phyloP scores from a whole-genome alignment of 78 protist species.

The Dictyostelium capitatum region DNA sequence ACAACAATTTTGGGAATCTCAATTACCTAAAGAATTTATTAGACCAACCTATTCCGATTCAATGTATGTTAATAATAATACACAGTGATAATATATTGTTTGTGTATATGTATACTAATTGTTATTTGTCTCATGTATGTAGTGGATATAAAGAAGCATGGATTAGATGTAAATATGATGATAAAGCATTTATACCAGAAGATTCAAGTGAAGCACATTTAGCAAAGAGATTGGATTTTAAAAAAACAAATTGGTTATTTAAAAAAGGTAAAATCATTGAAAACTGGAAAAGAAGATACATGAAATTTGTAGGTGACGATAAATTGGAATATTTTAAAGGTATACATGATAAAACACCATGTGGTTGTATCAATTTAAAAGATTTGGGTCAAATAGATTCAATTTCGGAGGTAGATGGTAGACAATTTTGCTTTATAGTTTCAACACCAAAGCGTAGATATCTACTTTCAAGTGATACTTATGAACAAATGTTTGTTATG shows the following conservation, averaged over 20 bases:
- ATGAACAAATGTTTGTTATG: constrained; percentile 62
- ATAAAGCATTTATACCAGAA: constrained; percentile 61
- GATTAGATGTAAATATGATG: constrained; percentile 62
- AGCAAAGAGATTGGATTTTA: constrained; percentile 53
- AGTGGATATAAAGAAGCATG: constrained; percentile 78
- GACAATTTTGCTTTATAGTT: constrained; percentile 34
- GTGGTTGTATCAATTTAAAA: constrained; percentile 27
- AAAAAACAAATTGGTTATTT: constrained; percentile 20
- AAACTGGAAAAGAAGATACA: constrained; percentile 60
- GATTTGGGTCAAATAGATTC: constrained; percentile 55
- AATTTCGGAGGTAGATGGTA: constrained; percentile 44
- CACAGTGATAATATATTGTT: too few relatives aligned
- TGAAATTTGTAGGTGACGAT: constrained; percentile 25
- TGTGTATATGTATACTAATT: background rate
- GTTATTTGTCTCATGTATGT: background rate
- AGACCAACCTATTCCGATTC: constrained; percentile 68
- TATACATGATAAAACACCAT: background rate
- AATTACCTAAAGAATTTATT: constrained; percentile 23
- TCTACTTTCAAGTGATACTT: constrained; percentile 36
- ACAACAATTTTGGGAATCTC: constrained; percentile 32
- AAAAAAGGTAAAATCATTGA: constrained; percentile 56
- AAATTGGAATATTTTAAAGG: constrained; percentile 13
- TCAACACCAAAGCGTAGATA: constrained; percentile 75
- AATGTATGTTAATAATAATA: constrained; percentile 45
- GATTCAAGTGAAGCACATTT: background rate